phyloP scores from a whole-genome alignment of 495 filamentous ascomycete genomes.

The Bacidia rubella region DNA sequence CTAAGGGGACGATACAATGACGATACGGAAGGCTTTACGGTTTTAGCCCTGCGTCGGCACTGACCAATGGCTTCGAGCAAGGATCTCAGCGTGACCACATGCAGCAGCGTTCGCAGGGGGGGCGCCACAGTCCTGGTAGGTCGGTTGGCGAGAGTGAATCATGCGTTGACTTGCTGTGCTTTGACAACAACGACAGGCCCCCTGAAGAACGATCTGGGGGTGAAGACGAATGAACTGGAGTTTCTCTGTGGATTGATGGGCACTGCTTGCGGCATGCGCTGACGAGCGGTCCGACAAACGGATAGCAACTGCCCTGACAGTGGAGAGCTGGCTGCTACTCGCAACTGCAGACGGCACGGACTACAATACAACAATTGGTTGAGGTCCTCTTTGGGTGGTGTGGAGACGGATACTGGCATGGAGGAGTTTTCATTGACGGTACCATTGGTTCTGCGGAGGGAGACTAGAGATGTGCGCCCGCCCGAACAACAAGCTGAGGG shows the following conservation, averaged over 20 bases:
- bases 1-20: neutral
- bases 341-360: neutral
- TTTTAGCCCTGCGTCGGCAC: neutral
- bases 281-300: neutral
- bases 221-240: neutral
- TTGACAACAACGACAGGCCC: neutral
- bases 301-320: neutral
- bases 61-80: conserved; percentile 4
- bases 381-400: neutral
- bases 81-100: conserved; percentile 4
- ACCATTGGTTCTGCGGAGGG: neutral
- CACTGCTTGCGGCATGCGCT: neutral
- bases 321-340: neutral
- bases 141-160: neutral
- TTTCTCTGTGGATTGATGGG: neutral
- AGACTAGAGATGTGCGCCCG: neutral
- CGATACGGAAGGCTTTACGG: neutral
- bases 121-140: conserved; percentile 1
- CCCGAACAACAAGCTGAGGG: no score
- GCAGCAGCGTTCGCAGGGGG: conserved; percentile 5
- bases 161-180: conserved; percentile 1
- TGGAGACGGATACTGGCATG: conserved; percentile 2
- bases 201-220: neutral
- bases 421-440: neutral
- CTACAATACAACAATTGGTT: neutral